A percentile compares a stretch with the other conserved stretches of the same genome.
Evolutionary conservation across 2,329 filamentous ascomycete genomes (phyloP).

Genomic region (Simplicillium aogashimaense): DNA sequence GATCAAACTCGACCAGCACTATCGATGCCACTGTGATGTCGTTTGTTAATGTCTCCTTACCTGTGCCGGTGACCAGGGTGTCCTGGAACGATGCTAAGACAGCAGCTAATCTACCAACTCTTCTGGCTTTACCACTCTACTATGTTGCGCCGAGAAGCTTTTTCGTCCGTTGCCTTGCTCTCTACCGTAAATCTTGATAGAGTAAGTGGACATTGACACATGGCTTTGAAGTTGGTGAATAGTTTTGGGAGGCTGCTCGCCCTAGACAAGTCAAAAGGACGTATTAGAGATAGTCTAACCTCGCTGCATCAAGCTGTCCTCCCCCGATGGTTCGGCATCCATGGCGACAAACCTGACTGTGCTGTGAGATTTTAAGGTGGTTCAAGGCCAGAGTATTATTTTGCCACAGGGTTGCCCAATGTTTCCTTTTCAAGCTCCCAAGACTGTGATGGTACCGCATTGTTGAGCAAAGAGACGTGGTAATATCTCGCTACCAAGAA

Average conservation of each 20-base stretch:
- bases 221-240: background rate
- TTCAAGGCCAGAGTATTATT: background rate
- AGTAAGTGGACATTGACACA: background rate
- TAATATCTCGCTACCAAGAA: no score
- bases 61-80: no score
- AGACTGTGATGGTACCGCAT: no score
- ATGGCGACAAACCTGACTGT: conserved; percentile 1
- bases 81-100: no score
- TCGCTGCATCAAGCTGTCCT: background rate
- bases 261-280: background rate
- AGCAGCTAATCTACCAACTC: no score
- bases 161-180: conserved; percentile 4
- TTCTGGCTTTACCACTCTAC: background rate
- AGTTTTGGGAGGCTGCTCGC: background rate
- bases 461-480: no score
- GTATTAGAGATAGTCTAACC: conserved; percentile 2
- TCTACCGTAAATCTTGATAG: background rate
- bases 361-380: background rate
- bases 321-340: conserved; percentile 1
- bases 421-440: background rate
- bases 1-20: conserved; percentile 1
- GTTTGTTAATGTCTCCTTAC: background rate
- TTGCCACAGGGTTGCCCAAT: conserved; percentile 1
- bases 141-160: background rate
- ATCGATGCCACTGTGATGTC: background rate